Conservation (phyloP, 805 yeast genomes). For the Kluyveromyces nonfermentans region DNA sequence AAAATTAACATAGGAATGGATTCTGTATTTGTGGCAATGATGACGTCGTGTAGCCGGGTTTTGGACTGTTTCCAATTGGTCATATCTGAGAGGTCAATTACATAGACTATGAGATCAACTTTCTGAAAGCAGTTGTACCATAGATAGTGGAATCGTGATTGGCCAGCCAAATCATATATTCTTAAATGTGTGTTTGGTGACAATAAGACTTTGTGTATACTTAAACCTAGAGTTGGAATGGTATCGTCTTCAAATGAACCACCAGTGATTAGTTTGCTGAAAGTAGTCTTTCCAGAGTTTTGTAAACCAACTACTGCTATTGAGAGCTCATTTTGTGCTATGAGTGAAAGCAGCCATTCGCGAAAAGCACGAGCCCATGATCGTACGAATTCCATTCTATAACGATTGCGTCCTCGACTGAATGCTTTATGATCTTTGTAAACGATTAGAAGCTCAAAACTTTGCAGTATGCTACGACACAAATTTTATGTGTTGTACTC, state of each 20-base stretch:
- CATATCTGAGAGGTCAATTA: conserved; percentile 17
- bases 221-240: conserved; percentile 17
- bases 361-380: conserved; percentile 7
- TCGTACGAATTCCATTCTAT: background rate
- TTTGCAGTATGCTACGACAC: too few relatives aligned
- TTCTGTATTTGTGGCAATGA: conserved; percentile 14
- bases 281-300: conserved; percentile 17
- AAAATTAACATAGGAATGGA: conserved; percentile 14
- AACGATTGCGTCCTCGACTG: too few relatives aligned
- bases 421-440: too few relatives aligned
- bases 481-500: too few relatives aligned
- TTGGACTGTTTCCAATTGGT: conserved; percentile 11
- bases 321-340: conserved; percentile 10
- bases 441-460: too few relatives aligned
- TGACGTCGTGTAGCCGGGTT: conserved; percentile 9
- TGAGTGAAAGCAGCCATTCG: conserved; percentile 3
- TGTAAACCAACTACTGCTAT: conserved; percentile 16
- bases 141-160: conserved; percentile 15
- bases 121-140: conserved; percentile 16
- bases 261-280: conserved; percentile 11
- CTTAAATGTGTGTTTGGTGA: conserved; percentile 10
- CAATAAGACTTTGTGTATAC: conserved; percentile 9
- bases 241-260: conserved; percentile 16
- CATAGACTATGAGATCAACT: conserved; percentile 15
- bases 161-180: conserved; percentile 17